Base-by-base conservation (phyloP, 441 rosid species). In the Populus hybrid region DNA sequence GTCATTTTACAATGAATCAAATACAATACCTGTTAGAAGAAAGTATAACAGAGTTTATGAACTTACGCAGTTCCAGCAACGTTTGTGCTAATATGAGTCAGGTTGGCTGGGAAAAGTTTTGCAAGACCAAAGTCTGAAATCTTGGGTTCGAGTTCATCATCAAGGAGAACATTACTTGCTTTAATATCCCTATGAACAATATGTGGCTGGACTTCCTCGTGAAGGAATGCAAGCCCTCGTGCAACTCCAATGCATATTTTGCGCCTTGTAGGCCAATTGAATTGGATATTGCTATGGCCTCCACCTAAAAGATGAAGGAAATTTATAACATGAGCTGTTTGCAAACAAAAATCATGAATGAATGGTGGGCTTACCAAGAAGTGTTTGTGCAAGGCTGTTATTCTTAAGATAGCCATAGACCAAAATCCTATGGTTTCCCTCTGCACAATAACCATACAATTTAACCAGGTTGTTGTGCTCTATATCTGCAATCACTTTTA, bases 41-140 rank as follows among this genome's bases (percentile, higher is more conserved):
- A 45, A 42, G 29, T 40, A 24, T n/a, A 35, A 40, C 11, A 56
- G 10, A 29, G 67, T 64, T 71, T 24, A 75, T 21, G 59, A 73
- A 84, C 93, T 88, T 76, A 91, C 93, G 70, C 83, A 11, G 93
- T 91, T 78, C 95, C 95, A 2, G 95, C 93, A 71, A 91, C 93
- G 7, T 90, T 87, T 24, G 95, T 90, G 31, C 93, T 90, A 50
- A 91, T 77, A 63, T 91, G 95, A 72, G 95, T 91, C 79, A 79
- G 18, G 74, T 89, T 80, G 65, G 83, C 50, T 1, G 95, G 95
- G 82, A 91, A 86, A 75, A 90, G 87, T 83, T 90, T 91, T 8
- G 95, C 93, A 23, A 91, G 91, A 76, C 95, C 95, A 73, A 91
- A 91, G 83, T 90, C 95, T 9, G 95, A 87, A 81, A 91, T 91